phyloP scores from a whole-genome alignment of 169 alveolate genomes.

The Cryptosporidium ryanae region DNA sequence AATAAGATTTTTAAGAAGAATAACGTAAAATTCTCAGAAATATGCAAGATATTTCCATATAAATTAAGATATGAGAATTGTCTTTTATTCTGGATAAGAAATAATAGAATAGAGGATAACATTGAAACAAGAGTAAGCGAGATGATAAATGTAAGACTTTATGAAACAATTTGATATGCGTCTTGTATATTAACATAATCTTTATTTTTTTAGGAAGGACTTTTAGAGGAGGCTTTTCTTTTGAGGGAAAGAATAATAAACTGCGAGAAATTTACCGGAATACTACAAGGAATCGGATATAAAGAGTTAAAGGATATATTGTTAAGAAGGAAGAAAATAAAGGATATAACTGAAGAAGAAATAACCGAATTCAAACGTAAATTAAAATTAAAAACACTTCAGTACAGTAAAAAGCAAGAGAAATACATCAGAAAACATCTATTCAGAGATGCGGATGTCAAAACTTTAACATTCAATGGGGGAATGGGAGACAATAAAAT shows the following conservation, averaged over 20 bases:
- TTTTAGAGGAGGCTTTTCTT: constrained; percentile 38
- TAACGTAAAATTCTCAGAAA: constrained; percentile 14
- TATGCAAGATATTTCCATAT: constrained; percentile 2
- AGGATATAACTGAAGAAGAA: constrained; percentile 36
- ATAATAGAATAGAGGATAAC: neutral
- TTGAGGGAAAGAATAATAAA: constrained; percentile 34
- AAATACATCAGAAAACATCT: constrained; percentile 54
- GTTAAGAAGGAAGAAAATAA: neutral
- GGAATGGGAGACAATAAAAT: neutral
- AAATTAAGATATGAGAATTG: constrained; percentile 25
- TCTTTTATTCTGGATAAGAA: constrained; percentile 39
- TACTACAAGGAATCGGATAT: constrained; percentile 60
- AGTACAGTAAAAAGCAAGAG: constrained; percentile 52
- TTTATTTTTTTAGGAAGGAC: constrained; percentile 30
- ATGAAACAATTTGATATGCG: neutral
- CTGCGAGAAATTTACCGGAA: constrained; percentile 27
- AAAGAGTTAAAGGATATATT: constrained; percentile 34
- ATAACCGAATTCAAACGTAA: constrained; percentile 17
- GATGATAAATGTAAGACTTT: constrained; percentile 16
- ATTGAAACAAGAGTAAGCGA: constrained; percentile 12
- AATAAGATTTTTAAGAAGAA: constrained; percentile 17
- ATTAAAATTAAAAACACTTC: constrained; percentile 20
- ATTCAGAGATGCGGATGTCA: constrained; percentile 7
- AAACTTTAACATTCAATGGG: constrained; percentile 16
- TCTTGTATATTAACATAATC: neutral